Base-by-base conservation (phyloP, 169 alveolate species). In the Condylostoma magnum region DNA sequence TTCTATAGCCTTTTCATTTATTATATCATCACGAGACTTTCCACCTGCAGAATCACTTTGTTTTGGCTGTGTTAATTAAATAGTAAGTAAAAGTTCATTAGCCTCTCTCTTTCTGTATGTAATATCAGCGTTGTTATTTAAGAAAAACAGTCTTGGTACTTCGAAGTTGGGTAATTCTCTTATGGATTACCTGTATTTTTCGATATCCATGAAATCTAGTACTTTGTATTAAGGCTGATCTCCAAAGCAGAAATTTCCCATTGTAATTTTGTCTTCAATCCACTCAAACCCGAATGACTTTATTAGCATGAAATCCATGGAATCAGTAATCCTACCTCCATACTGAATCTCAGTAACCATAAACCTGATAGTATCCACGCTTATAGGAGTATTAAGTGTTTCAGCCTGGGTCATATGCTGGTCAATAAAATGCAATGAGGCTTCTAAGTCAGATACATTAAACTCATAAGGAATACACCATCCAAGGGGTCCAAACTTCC, bases 301-400 rank as follows among this genome's bases (percentile, higher is more conserved):
- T 86, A 96, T 94, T 34, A 96, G 89, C 69, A 94, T 94, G 75
- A 98, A 80, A 83, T 95, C 99, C 79, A 94, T 91, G 69, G 91
- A 96, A 76, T 97, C 99, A 60, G 98, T 96, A 58, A 96, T 97
- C 65, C 99, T 93, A 54, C 99, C 99, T 10, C 99, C 99, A 78
- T 95, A 97, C 87, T 95, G 95, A 20, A 96, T 98, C 78, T 94
- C 98, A 50, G 98, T 95, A 36, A 97, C 95, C 98, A 97, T 96
- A 80, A 93, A 96, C 70, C 89, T 93, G 37, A 94, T 92, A 12
- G 96, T 94, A 60, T 90, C 90, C 98, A 97, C 90, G 60, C 91
- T 89, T 15, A 93, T 82, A 72, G 96, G 94, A 68, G 89, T 83
- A 63, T 72, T 80, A 20, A 90, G 84, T 31, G 95, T 77, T 33